Base-by-base conservation (phyloP, 2,329 filamentous ascomycete species). In the Ceratocystis papillata region DNA sequence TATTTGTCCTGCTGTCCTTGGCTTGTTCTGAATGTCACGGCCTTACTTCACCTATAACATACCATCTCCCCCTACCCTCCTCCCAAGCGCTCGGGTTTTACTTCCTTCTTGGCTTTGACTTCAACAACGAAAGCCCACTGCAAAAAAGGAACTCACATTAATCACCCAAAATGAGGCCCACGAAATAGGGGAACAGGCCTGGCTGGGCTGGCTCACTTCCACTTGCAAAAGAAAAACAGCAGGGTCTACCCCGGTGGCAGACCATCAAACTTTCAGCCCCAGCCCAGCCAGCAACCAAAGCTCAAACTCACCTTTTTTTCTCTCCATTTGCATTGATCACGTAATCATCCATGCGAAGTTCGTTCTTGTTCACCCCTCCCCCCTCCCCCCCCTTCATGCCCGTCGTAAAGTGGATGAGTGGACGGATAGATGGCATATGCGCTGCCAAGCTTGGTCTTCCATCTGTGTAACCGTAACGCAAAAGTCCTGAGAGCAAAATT, bases 231-330 rank as follows among this genome's bases (percentile, higher is more conserved):
- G 37, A 15, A 41, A 20, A 20, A 17, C 17, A 37, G 33, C 55
- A 59, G 55, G 55, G 55, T n/a, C 15, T 17, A 59, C 55, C 55
- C 55, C 12, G 15, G 55, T 33, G 55, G 28, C 28, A 10, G 55
- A 33, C 55, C 55, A n/a, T 59, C 55, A 59, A 59, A 59, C 55
- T 59, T 59, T 59, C 55, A 59, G 55, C 55, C 37, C 55, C 28
- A 59, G 55, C 28, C 55, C 48, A 53, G 48, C 48, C 48, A 53
- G 48, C 48, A 53, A 53, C 48, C 48, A 50, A 22, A 10, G 48
- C 48, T 22, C n/a, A 20, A 50, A 12, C 48, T 22, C 8, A 22
- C 48, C 17, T 22, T 48, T 20, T 15, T 25, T 28, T 30, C 50
- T 5, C 33, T 30, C 55, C 28, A 59, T 59, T 59, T 59, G 55